These are phyloP conservation scores for Phytophthora crassamura DNA, from an alignment of 352 stramenopile species.

Conservation along the genomic window DNA sequence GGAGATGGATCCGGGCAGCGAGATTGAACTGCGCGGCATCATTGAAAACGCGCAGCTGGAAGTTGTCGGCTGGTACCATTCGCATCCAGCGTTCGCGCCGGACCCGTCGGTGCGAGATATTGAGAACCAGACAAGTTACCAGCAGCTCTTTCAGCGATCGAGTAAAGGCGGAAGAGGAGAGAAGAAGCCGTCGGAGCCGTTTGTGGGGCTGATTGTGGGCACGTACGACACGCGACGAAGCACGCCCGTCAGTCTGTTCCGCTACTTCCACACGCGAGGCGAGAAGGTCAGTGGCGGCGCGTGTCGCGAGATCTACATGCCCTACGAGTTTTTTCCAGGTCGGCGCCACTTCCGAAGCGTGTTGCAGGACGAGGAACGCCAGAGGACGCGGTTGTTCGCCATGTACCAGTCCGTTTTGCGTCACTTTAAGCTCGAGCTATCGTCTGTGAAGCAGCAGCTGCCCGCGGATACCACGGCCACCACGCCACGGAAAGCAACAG, in stretches of 20 bases:
- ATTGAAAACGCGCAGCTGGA: constrained; percentile 90
- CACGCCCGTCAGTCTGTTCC: constrained; percentile 79
- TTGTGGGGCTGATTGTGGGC: constrained; percentile 94
- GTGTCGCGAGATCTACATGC: constrained; percentile 64
- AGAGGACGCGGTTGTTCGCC: constrained; percentile 32
- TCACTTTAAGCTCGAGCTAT: constrained; percentile 29
- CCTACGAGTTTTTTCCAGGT: constrained; percentile 70
- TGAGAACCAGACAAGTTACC: constrained; percentile 94
- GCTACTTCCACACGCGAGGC: constrained; percentile 80
- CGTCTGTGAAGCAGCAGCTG: constrained; percentile 6
- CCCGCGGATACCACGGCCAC: constrained; percentile 9
- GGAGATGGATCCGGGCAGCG: constrained; percentile 94
- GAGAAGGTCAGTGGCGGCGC: constrained; percentile 73
- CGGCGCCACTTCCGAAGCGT: constrained; percentile 60
- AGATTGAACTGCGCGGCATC: constrained; percentile 92
- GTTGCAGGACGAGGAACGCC: constrained; percentile 49
- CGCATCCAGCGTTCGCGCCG: constrained; percentile 92
- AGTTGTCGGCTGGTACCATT: constrained; percentile 97
- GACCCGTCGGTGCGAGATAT: constrained; percentile 95
- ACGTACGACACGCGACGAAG: constrained; percentile 91
- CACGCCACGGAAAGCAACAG: background rate
- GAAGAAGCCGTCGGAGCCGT: constrained; percentile 72
- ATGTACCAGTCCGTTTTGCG: constrained; percentile 57
- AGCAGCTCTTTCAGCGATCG: constrained; percentile 87
- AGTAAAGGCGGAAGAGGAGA: constrained; percentile 24